Evolutionary conservation across 768 basidiomycete species (phyloP).

Genomic region (Pulveroboletus sp.): DNA sequence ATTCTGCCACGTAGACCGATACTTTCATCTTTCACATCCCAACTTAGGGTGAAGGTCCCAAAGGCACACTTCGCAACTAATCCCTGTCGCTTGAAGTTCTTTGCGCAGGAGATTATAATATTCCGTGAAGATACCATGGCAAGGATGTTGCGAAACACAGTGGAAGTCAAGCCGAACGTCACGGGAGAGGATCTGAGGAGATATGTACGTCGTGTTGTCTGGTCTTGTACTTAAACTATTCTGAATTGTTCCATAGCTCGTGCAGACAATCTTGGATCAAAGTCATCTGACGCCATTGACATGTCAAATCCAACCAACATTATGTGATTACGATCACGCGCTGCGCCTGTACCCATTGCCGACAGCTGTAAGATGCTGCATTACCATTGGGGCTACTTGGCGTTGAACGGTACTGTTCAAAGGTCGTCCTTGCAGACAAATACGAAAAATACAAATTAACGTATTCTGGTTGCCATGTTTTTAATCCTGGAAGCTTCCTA

Average conservation of each 20-base stretch:
- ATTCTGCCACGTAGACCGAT: slow-evolving; percentile 79
- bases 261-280: slow-evolving; percentile 95
- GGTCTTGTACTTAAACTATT: neutral
- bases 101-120: slow-evolving; percentile 91
- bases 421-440: slow-evolving; percentile 94
- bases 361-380: slow-evolving; percentile 62
- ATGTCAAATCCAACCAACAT: slow-evolving; percentile 75
- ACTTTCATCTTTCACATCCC: slow-evolving; percentile 66
- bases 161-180: slow-evolving; percentile 80
- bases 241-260: slow-evolving; percentile 52
- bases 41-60: slow-evolving; percentile 68
- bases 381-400: neutral
- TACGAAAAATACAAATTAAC: slow-evolving; percentile 95
- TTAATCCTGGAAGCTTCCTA: slow-evolving; percentile 94
- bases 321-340: slow-evolving; percentile 89
- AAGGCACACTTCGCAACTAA: slow-evolving; percentile 82
- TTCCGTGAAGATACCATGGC: slow-evolving; percentile 93
- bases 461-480: slow-evolving; percentile 97
- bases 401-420: slow-evolving; percentile 6
- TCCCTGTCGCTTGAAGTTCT: slow-evolving; percentile 92
- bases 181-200: slow-evolving; percentile 78
- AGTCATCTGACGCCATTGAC: slow-evolving; percentile 89
- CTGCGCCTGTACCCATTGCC: slow-evolving; percentile 92
- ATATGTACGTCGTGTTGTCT: slow-evolving; percentile 56
- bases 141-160: slow-evolving; percentile 86